Evolutionary conservation across 2,329 filamentous ascomycete genomes (phyloP), one percentile per base, ranked within the genome.

Genomic region (Epicoccum nigrum): DNA sequence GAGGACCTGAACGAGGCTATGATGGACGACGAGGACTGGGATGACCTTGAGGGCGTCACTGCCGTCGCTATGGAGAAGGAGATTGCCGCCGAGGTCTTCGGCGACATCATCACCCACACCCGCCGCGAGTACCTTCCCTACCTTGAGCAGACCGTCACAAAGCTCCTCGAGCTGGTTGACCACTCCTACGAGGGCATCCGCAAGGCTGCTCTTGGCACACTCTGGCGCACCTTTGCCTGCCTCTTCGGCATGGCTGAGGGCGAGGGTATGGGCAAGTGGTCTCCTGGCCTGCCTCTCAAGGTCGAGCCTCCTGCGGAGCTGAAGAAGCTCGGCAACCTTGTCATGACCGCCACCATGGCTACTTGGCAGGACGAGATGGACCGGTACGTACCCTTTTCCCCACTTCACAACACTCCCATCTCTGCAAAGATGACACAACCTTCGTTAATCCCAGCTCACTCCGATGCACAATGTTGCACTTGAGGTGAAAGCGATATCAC

Each of bases 401-500:
- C 41, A 59, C 47, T 37, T 44, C 25, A 39, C 31, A 21, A 3
- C 19, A 15, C 4, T 17, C 52, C 56, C 8, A 5, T 21, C 37
- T 49, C 56, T 64, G 56, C 68, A 71, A 74, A 66, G 92, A 97
- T 97, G 92, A 96, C 43, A 77, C 81, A 84, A 80, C 76, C 79
- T 85, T 86, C 90, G 90, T 92, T 92, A 93, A 84, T 93, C 93
- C 92, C 92, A 97, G 92, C 92, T 97, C 93, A 97, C 92, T 96
- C 90, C 90, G 89, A 97, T 87, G 87, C 90, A 83, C 79, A 47
- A 83, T 79, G 61, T 72, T 85, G 89, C 86, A 86, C 79, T 86
- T 96, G 91, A 89, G 91, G 90, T 87, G 87, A 94, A 95, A 77
- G 80, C 91, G 88, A 83, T 77, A 81, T 77, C 79, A 75, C 80